Conservation (phyloP, 1,139 yeast species). For the Diutina neorugosa region DNA sequence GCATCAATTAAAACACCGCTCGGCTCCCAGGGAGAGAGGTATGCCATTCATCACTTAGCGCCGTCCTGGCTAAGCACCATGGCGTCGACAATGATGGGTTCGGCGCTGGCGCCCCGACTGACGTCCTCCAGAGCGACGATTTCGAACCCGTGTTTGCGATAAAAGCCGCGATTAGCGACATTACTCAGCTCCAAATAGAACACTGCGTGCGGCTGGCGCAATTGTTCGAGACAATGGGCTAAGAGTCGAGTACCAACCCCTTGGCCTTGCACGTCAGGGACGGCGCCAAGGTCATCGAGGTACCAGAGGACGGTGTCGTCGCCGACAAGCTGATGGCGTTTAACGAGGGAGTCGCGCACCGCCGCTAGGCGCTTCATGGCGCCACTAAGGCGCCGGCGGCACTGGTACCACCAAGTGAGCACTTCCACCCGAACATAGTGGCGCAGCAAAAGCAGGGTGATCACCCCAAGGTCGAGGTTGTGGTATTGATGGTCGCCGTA, state of each 20-base stretch:
- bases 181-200: conserved; percentile 3
- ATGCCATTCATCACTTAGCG: too few relatives aligned
- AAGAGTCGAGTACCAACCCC: conserved; percentile 26
- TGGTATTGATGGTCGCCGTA: background rate
- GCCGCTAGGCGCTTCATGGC: background rate
- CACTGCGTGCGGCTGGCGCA: background rate
- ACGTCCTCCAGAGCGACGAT: background rate
- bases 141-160: background rate
- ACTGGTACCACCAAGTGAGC: background rate
- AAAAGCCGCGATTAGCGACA: background rate
- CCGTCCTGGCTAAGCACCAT: background rate
- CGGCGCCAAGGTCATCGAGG: conserved; percentile 27
- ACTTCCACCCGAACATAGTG: background rate
- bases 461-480: background rate
- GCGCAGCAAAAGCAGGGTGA: background rate
- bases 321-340: conserved; percentile 9
- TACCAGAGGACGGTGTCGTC: conserved; percentile 21
- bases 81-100: background rate
- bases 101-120: background rate
- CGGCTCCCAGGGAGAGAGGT: background rate
- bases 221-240: conserved; percentile 17
- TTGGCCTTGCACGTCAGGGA: conserved; percentile 29
- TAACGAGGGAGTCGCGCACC: conserved; percentile 13
- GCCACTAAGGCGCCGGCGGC: background rate
- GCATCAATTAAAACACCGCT: background rate